phyloP scores from a whole-genome alignment of 2,329 filamentous ascomycete species.

The Coccinonectria pachysandricola region DNA sequence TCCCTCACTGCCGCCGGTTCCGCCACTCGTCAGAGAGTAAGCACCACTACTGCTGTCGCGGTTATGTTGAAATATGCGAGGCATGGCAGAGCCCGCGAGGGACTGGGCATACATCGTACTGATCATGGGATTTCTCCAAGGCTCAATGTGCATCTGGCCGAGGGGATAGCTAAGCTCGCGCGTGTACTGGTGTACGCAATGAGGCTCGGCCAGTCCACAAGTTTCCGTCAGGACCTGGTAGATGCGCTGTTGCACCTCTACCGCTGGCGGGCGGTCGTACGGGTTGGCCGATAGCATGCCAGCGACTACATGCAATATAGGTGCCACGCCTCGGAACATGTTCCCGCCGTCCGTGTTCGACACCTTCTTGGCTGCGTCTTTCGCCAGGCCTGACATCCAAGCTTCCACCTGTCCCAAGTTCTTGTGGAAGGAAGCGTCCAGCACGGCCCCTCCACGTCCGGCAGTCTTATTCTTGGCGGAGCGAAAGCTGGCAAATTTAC shows the following conservation, averaged over 20 bases:
- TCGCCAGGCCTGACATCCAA: slow-evolving; percentile 55
- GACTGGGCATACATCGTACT: slow-evolving; percentile 7
- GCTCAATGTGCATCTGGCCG: slow-evolving; percentile 13
- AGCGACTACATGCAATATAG: slow-evolving; percentile 41
- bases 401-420: slow-evolving; percentile 57
- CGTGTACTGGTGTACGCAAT: slow-evolving; percentile 42
- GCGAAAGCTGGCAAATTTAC: slow-evolving; percentile 57
- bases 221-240: slow-evolving; percentile 41
- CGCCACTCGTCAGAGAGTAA: slow-evolving; percentile 25
- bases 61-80: slow-evolving; percentile 18
- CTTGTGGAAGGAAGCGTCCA: slow-evolving; percentile 62
- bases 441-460: slow-evolving; percentile 48
- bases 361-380: slow-evolving; percentile 43
- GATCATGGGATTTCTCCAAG: slow-evolving; percentile 5
- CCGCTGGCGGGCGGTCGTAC: slow-evolving; percentile 40
- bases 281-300: slow-evolving; percentile 45
- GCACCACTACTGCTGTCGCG: slow-evolving; percentile 25
- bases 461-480: slow-evolving; percentile 52
- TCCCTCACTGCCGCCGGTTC: slow-evolving; percentile 22
- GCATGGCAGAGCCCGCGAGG: slow-evolving; percentile 22
- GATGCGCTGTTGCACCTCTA: slow-evolving; percentile 40
- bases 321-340: slow-evolving; percentile 40
- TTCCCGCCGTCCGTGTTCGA: slow-evolving; percentile 29
- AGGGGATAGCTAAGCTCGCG: slow-evolving; percentile 21
- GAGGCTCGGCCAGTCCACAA: slow-evolving; percentile 38